A percentile compares a stretch with the other conserved stretches of the same genome.
Conservation (phyloP, 179 eudicot genomes). For the Amaranthus tricolor region DNA sequence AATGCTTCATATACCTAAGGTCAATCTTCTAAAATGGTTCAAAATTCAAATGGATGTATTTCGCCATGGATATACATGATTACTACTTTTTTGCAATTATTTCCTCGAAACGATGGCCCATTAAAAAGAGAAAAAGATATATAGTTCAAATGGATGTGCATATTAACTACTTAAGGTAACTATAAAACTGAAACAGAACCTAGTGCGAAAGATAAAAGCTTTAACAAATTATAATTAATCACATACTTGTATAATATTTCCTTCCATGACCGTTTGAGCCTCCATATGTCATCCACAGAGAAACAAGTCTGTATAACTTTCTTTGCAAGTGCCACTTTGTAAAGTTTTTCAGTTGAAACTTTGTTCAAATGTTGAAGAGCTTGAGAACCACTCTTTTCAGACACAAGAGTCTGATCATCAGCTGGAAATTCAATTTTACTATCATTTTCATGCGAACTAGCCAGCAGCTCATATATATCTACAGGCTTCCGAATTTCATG, state of each 20-base stretch:
- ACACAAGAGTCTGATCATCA: conserved; percentile 20
- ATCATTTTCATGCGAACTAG: conserved; percentile 32
- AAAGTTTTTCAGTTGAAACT: conserved; percentile 33
- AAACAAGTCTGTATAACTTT: conserved; percentile 30
- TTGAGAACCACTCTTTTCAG: conserved; percentile 33
- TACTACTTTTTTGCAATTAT: neutral
- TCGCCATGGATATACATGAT: neutral
- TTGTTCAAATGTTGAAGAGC: conserved; percentile 22
- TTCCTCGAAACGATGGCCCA: neutral
- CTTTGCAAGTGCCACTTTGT: conserved; percentile 37
- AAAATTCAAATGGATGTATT: too few relatives aligned
- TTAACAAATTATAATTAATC: neutral
- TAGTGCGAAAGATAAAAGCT: conserved; percentile 3
- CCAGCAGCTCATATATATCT: conserved; percentile 53
- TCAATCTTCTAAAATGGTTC: too few relatives aligned
- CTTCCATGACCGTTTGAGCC: conserved; percentile 41
- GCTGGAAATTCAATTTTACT: conserved; percentile 32
- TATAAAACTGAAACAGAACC: neutral
- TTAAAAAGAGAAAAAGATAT: neutral
- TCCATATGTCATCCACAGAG: conserved; percentile 46
- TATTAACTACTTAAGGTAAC: neutral
- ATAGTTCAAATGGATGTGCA: neutral
- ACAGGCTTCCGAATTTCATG: conserved; percentile 52
- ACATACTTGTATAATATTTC: conserved; percentile 62
- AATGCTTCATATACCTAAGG: too few relatives aligned